Base-by-base conservation (phyloP, 805 yeast species). In the Debaryomyces prosopidis region DNA sequence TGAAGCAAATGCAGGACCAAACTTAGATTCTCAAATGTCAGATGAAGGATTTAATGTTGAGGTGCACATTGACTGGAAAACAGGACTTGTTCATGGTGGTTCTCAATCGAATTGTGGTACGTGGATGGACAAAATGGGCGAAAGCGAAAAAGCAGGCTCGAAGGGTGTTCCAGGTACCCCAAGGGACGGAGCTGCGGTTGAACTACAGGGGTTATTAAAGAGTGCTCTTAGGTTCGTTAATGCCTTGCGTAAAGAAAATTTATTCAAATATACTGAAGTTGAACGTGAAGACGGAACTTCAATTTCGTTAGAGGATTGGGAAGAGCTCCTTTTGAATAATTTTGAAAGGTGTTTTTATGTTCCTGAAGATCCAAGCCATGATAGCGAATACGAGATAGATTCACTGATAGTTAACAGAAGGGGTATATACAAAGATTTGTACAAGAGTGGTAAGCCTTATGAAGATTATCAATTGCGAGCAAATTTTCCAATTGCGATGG, bases 121-220 rank as follows among this genome's bases (percentile, higher is more conserved):
- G 0, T 92, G 99, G 99, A 92, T 91, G 97, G 99, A 92, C 68
- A 92, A 92, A 69, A 92, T 92, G 98, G 99, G 99, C 19, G 98
- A 94, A 69, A 87, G 96, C 58, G 82, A 66, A 30, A 75, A 68
- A 45, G 97, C 98, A 0, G 85, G 86, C 1, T 84, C 82, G 47
- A 87, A 85, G 54, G 99, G 99, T n/a, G 73, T 80, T 30, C 99
- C 99, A 1, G 99, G 98, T 1, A 92, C 98, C 0, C 98, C 99
- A 18, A 80, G 99, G 60, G 96, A 91, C 66, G 99, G 99, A 31
- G 96, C 97, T 1, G 97, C 96, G 2, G 76, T 92, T 45, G 99
- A 92, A 65, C 86, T 92, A 46, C 89, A 82, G 55, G 99, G 97
- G 0, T 70, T 92, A 48, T 68, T 94, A 59, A 91, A 91, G 68